Evolutionary conservation across 2,329 filamentous ascomycete genomes (phyloP).

Genomic region (Pseudogymnoascus sp.): DNA sequence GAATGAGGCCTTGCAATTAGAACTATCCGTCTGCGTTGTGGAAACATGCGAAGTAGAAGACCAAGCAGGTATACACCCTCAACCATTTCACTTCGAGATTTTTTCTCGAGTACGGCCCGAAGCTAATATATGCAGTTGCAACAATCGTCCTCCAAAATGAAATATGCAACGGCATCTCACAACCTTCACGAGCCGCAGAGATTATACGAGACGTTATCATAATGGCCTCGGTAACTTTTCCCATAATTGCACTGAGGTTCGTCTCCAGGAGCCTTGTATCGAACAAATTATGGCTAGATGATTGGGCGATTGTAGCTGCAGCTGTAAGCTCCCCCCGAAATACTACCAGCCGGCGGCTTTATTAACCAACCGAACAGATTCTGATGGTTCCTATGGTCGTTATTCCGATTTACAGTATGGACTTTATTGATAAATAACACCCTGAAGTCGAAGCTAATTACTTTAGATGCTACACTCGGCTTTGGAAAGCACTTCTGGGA

Average conservation of each 20-base stretch:
- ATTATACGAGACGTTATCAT: slow-evolving; percentile 15
- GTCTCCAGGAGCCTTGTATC: slow-evolving; percentile 16
- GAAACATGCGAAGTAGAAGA: slow-evolving; percentile 15
- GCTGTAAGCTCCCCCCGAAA: slow-evolving; percentile 12
- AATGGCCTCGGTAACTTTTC: slow-evolving; percentile 15
- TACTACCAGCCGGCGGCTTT: background rate
- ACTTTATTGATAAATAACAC: background rate
- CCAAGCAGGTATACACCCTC: slow-evolving; percentile 15
- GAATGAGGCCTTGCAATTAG: slow-evolving; percentile 14
- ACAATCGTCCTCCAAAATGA: slow-evolving; percentile 13
- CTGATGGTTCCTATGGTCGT: slow-evolving; percentile 16
- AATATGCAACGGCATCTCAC: slow-evolving; percentile 15
- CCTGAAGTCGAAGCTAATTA: background rate
- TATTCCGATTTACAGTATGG: slow-evolving; percentile 17
- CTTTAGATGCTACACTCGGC: background rate
- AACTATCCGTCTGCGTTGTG: slow-evolving; percentile 13
- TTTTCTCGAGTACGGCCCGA: background rate
- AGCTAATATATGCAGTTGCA: background rate
- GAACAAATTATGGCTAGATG: slow-evolving; percentile 18
- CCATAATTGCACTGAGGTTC: slow-evolving; percentile 16
- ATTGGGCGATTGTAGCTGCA: slow-evolving; percentile 15
- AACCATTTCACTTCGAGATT: background rate
- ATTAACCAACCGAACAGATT: slow-evolving; percentile 12
- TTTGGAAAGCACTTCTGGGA: slow-evolving; percentile 10
- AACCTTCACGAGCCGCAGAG: slow-evolving; percentile 14